Evolutionary conservation across 306 rosid species (phyloP), one percentile per base, ranked within the genome.

Genomic region (Vachellia collinsii): DNA sequence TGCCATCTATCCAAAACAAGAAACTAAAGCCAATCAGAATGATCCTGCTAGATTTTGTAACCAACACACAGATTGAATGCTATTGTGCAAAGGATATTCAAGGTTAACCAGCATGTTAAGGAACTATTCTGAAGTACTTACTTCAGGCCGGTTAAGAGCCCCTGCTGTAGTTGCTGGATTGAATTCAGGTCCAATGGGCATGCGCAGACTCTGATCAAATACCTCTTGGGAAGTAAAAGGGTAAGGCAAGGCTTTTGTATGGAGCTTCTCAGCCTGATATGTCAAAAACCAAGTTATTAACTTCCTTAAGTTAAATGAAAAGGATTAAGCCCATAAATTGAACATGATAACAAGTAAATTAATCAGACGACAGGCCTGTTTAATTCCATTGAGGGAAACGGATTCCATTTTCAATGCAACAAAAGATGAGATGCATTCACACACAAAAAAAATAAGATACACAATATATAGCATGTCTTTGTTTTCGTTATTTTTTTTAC

Each of bases 151-250:
- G 77, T 71, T 93, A 77, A 95, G 98, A 82, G 88, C 83, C 50
- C 92, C 94, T 43, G 85, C 72, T 5, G 89, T 81, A 20, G 87
- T 87, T 77, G 94, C 89, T 1, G 99, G 99, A 88, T 93, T 95
- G 81, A 81, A 91, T 77, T 95, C 99, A n/a, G 99, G 98, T 81
- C 97, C 99, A 16, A 95, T 82, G 53, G 99, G 99, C 88, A 89
- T 78, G 67, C 97, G 96, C 72, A 90, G 87, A 84, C 92, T 93
- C 87, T 90, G 96, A 61, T 95, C 93, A 81, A 83, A 95, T 59
- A 89, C 90, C 74, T 90, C 97, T 74, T 85, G 88, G 74, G 94
- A 91, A 36, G 98, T 87, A 79, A 82, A 95, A 12, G 99, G 99
- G 84, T 38, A 93, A 56, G 99, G 98, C 76, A 95, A 70, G 8